Conservation (phyloP, 148 eudicot genomes). For the Vaccinium vitisidaea region DNA sequence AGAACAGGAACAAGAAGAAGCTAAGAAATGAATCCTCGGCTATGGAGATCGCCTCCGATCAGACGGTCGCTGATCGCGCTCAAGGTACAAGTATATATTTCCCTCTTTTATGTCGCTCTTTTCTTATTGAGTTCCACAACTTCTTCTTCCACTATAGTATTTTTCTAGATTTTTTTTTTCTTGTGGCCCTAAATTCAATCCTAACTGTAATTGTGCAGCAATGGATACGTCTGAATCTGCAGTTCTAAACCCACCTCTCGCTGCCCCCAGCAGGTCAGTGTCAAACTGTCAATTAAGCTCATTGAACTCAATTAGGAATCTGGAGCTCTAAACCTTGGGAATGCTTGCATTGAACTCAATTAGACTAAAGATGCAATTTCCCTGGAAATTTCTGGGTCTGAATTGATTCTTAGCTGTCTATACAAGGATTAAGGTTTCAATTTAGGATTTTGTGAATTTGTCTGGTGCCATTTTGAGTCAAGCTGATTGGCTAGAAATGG, state of each 20-base stretch:
- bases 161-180: not conserved
- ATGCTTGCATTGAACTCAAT: too few relatives aligned
- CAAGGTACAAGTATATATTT: conserved; percentile 30
- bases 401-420: not conserved
- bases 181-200: not conserved
- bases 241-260: conserved; percentile 19
- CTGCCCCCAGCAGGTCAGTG: conserved; percentile 35
- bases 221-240: conserved; percentile 68
- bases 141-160: not conserved
- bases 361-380: not conserved
- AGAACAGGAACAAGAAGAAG: conserved; percentile 64
- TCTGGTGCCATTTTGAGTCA: not conserved
- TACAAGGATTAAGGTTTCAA: not conserved
- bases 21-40: conserved; percentile 32
- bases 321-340: too few relatives aligned
- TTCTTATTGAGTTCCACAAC: not conserved
- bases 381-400: not conserved
- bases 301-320: not conserved
- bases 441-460: not conserved
- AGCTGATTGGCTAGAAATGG: not conserved
- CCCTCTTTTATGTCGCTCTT: not conserved
- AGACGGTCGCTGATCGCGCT: conserved; percentile 25
- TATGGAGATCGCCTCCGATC: conserved; percentile 44
- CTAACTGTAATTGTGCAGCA: conserved; percentile 32
- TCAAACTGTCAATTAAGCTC: conserved; percentile 8